Conservation (phyloP, 805 yeast genomes). For the Wickerhamomyces bisporus region DNA sequence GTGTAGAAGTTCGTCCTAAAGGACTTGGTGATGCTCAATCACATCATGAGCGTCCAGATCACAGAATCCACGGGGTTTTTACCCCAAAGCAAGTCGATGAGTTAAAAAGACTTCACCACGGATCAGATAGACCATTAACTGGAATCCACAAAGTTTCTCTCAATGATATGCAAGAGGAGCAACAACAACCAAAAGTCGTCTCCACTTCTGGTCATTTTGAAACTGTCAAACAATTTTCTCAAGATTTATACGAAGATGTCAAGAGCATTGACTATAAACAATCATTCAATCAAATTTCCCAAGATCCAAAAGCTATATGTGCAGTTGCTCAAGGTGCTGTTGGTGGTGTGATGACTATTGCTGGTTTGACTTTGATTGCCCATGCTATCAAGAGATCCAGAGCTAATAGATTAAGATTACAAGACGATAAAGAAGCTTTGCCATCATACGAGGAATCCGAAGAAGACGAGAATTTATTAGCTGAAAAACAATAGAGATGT, state of each 20-base stretch:
- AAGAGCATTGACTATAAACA: conserved; percentile 11
- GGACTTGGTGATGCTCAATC: not conserved
- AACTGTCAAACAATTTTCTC: conserved; percentile 6
- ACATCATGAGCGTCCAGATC: too few relatives aligned
- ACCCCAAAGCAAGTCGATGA: too few relatives aligned
- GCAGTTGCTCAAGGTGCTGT: conserved; percentile 8
- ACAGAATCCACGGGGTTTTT: too few relatives aligned
- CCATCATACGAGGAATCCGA: not conserved
- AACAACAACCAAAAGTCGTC: not conserved
- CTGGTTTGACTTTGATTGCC: conserved; percentile 3
- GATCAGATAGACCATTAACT: too few relatives aligned
- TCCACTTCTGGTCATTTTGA: not conserved
- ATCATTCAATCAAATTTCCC: conserved; percentile 8
- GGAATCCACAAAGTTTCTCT: too few relatives aligned
- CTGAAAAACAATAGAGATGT: conserved; percentile 1
- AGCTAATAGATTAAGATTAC: conserved; percentile 1
- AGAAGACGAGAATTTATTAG: not conserved
- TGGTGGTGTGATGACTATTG: conserved; percentile 6
- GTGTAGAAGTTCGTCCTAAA: not conserved
- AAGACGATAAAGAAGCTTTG: conserved; percentile 8
- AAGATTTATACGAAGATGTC: conserved; percentile 12
- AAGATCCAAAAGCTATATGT: conserved; percentile 8
- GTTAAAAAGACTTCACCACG: too few relatives aligned
- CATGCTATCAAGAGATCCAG: conserved; percentile 1
- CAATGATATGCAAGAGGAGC: too few relatives aligned